phyloP scores from a whole-genome alignment of 768 basidiomycete genomes.

The Boletus fagicola region DNA sequence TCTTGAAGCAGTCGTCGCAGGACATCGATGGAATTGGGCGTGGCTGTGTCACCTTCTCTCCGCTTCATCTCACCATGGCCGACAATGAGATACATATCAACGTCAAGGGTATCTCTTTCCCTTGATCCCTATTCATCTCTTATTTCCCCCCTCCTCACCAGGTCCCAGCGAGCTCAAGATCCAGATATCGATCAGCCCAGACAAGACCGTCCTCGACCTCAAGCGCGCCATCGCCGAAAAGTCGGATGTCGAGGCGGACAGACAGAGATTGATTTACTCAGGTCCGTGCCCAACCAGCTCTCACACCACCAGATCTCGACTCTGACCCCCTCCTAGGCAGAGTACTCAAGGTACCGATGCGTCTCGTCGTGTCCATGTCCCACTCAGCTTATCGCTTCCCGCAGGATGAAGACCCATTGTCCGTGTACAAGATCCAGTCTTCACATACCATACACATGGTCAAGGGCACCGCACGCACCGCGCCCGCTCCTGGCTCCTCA shows the following conservation, averaged over 20 bases:
- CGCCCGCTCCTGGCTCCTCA: slow-evolving; percentile 36
- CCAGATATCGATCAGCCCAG: slow-evolving; percentile 73
- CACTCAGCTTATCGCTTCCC: slow-evolving; percentile 8
- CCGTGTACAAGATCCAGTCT: slow-evolving; percentile 87
- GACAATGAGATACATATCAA: slow-evolving; percentile 63
- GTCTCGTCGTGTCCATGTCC: not conserved
- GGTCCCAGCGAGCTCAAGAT: slow-evolving; percentile 94
- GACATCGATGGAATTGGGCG: too few species aligned
- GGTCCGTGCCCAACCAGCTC: slow-evolving; percentile 44
- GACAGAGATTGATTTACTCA: slow-evolving; percentile 91
- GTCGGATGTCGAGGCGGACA: slow-evolving; percentile 81
- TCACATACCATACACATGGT: slow-evolving; percentile 93
- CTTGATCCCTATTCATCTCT: not conserved
- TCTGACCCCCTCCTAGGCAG: slow-evolving; percentile 43
- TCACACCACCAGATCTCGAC: not conserved
- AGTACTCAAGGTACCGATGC: slow-evolving; percentile 60
- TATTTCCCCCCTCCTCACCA: slow-evolving; percentile 19
- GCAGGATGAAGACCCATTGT: slow-evolving; percentile 80
- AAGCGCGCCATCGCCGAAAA: slow-evolving; percentile 86
- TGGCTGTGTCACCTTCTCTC: slow-evolving; percentile 17
- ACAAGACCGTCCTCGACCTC: slow-evolving; percentile 87
- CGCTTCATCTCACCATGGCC: slow-evolving; percentile 48
- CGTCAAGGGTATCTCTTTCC: slow-evolving; percentile 54
- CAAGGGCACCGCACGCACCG: slow-evolving; percentile 65
- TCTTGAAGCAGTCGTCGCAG: too few species aligned